Evolutionary conservation across 495 filamentous ascomycete genomes (phyloP).

Genomic region (Penicillium steckii): DNA sequence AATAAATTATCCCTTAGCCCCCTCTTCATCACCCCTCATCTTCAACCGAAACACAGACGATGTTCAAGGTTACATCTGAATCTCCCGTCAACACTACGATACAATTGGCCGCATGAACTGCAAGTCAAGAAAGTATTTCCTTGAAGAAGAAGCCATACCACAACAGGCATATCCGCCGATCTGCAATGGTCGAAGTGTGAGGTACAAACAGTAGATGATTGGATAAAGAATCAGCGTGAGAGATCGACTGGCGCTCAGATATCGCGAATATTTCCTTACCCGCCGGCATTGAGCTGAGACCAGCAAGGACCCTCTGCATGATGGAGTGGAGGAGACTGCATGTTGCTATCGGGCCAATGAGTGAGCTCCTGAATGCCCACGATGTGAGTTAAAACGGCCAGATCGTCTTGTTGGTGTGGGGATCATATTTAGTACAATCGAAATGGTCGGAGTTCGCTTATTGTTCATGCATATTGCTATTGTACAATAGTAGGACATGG

Average conservation of each 20-base stretch:
- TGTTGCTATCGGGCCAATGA: slow-evolving; percentile 12
- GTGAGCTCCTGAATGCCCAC: neutral
- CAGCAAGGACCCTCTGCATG: neutral
- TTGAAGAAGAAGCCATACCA: slow-evolving; percentile 2
- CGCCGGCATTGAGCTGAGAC: neutral
- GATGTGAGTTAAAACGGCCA: slow-evolving; percentile 3
- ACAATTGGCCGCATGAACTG: slow-evolving; percentile 9
- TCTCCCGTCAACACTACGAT: neutral
- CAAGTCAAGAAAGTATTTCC: neutral
- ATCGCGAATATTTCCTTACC: neutral
- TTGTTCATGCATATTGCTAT: neutral
- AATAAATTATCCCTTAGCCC: neutral
- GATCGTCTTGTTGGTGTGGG: neutral
- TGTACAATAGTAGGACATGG: neutral
- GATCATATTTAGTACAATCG: neutral
- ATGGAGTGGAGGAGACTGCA: neutral
- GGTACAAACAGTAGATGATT: slow-evolving; percentile 2
- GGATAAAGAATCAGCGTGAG: slow-evolving; percentile 12
- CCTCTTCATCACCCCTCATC: neutral
- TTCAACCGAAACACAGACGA: slow-evolving; percentile 5
- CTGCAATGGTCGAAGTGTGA: slow-evolving; percentile 7
- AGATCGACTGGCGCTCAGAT: slow-evolving; percentile 14
- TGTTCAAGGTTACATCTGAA: slow-evolving; percentile 23
- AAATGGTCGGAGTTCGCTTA: neutral
- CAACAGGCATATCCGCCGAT: slow-evolving; percentile 19